phyloP scores from a whole-genome alignment of 805 yeast genomes.

The Teunomyces funiuensis region DNA sequence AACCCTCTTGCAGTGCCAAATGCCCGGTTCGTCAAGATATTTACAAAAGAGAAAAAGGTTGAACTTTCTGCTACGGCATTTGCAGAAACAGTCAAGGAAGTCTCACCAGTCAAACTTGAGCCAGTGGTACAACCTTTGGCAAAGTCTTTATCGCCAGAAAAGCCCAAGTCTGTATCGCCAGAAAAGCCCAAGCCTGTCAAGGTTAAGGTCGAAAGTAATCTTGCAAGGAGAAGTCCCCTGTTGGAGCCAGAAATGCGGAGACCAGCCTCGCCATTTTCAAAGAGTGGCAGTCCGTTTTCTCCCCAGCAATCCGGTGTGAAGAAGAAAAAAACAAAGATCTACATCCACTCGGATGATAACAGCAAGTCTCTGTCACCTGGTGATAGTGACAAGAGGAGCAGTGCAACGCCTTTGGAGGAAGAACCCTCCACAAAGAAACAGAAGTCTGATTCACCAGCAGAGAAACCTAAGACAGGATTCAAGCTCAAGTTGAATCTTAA shows the following conservation, averaged over 20 bases:
- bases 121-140: too few relatives aligned
- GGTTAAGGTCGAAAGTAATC: constrained; percentile 1
- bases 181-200: neutral
- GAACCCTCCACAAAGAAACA: constrained; percentile 12
- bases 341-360: constrained; percentile 21
- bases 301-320: constrained; percentile 12
- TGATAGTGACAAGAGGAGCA: neutral
- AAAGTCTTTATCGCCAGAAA: neutral
- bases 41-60: constrained; percentile 32
- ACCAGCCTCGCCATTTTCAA: constrained; percentile 15
- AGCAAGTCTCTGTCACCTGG: constrained; percentile 11
- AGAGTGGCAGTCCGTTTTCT: constrained; percentile 20
- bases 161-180: neutral
- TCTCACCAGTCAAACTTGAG: constrained; percentile 1
- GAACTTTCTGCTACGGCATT: constrained; percentile 46
- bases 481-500: constrained; percentile 16
- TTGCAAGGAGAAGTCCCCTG: constrained; percentile 10
- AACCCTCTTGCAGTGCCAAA: constrained; percentile 16
- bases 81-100: constrained; percentile 11
- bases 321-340: constrained; percentile 28
- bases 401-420: constrained; percentile 2
- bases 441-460: constrained; percentile 8
- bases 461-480: constrained; percentile 11
- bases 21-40: constrained; percentile 42
- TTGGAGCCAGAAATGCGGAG: constrained; percentile 12